Evolutionary conservation across 2,329 filamentous ascomycete genomes (phyloP), one percentile per base, ranked within the genome.

Genomic region (Myriosclerotinia scirpicola): DNA sequence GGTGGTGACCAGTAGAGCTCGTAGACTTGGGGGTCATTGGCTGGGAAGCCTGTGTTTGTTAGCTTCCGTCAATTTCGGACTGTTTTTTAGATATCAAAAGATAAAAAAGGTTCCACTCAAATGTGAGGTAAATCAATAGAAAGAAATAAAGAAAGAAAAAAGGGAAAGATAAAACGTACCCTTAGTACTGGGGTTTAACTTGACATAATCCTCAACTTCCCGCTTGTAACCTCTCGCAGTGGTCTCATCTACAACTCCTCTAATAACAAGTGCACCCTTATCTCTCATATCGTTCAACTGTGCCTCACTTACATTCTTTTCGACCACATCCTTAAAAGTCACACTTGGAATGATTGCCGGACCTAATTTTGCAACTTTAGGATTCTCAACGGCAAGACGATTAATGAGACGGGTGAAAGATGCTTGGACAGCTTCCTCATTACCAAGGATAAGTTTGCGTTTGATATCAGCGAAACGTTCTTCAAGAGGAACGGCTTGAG

Each of bases 1-100:
- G 88, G 80, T 1, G 82, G 81, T 0, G 88, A 89, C 90, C 90
- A 92, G 78, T 92, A 93, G 1, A 93, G 79, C 75, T 92, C 90
- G 73, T 86, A 91, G 7, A 93, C 89, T 54, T 90, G 87, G 0
- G 89, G 89, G 53, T 87, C 82, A 55, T 88, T 79, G 0, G 82
- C 77, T 0, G 89, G 90, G 69, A 91, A 93, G 2, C 86, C 64
- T 65, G 20, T 22, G 5, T 38, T n/a, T 52, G 54, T 38, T 20
- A 59, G 50, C 3, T 42, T 42, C 15, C 14, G 5, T 30, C 17
- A 2, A 11, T n/a, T 7, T 15, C 5, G 14, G 11, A 11, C 12
- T n/a, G 1, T 12, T 59, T 46, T 6, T 26, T 54, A 12, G 17
- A 56, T 36, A 15, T 5, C n/a, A 2, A 5, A 30, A 3, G 9